phyloP scores from a whole-genome alignment of 1,284 basidiomycete species.

The Ceratobasidium sp. region DNA sequence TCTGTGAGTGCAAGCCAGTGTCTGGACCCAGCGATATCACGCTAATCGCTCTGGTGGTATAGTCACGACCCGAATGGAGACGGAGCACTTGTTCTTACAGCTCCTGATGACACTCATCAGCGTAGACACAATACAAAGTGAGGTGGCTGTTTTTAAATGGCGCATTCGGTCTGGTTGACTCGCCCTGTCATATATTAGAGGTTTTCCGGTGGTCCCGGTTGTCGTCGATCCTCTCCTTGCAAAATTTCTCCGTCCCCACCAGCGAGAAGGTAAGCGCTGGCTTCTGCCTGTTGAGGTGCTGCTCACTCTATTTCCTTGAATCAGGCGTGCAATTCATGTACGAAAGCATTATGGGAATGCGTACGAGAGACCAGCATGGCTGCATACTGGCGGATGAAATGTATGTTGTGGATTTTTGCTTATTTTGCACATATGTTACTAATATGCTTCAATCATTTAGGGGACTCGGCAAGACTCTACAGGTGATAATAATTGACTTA shows the following conservation, averaged over 20 bases:
- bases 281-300: no score
- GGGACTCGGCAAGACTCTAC: slow-evolving; percentile 95
- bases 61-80: slow-evolving; percentile 80
- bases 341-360: slow-evolving; percentile 94
- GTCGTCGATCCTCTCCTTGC: slow-evolving; percentile 93
- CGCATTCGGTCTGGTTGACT: slow-evolving; percentile 5
- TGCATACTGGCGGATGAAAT: slow-evolving; percentile 98
- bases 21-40: slow-evolving; percentile 46
- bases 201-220: slow-evolving; percentile 77
- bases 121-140: slow-evolving; percentile 78
- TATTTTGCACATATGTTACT: slow-evolving; percentile 5
- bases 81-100: slow-evolving; percentile 88
- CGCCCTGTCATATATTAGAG: slow-evolving; percentile 55
- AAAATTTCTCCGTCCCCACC: slow-evolving; percentile 85
- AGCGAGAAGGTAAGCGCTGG: slow-evolving; percentile 75
- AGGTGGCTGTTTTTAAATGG: slow-evolving; percentile 44
- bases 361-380: slow-evolving; percentile 84
- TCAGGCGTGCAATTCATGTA: slow-evolving; percentile 90
- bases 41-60: slow-evolving; percentile 46
- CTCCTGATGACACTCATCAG: slow-evolving; percentile 75
- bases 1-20: slow-evolving; percentile 58
- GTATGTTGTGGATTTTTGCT: slow-evolving; percentile 57
- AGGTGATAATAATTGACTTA: slow-evolving; percentile 57
- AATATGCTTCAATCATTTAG: slow-evolving; percentile 58
- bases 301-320: not conserved